Base-by-base conservation (phyloP, 495 filamentous ascomycete genomes). In the Acidomyces sp. region DNA sequence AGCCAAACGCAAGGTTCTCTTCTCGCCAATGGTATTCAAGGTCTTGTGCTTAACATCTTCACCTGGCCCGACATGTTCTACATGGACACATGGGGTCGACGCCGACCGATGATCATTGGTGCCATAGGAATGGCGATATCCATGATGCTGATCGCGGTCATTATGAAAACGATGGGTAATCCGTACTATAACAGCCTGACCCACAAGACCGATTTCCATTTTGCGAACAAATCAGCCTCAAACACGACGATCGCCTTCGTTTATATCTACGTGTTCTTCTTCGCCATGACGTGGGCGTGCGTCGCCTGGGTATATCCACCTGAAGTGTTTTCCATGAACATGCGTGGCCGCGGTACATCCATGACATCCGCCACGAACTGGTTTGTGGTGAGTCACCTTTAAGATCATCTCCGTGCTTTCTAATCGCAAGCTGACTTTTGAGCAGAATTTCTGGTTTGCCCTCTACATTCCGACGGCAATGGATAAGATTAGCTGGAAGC, bases 31-130 rank as follows among this genome's bases (percentile, higher is more conserved):
- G 16, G 21, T n/a, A 36, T 37, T 12, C 21, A 39, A 11, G 37
- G 3, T 15, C 9, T 39, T 9, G 1, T 39, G 6, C 21, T 28
- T 5, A 39, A 39, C 22, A 25, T 39, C 9, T 9, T 39, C 9
- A 39, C 37, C 9, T 28, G 22, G 1, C 22, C 37, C 7, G 26
- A 39, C 37, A 39, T 39, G 37, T 28, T 26, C 20, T 28, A 39
- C 22, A 12, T 39, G 21, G 37, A 39, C 28, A 39, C 37, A 11
- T 39, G 37, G 22, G 37, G 3, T 1, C 37, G 37, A n/a, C 4
- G 3, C 11, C 37, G 15, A 18, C 22, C 15, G n/a, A 30, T 39
- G 20, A 31, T 39, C 4, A 11, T 34, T 6, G 26, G 26, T 13
- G 26, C 26, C 26, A 13, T 28, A 7, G 26, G 7, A 13, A 28